These are phyloP conservation scores for Dysphania ambrosioides DNA, from an alignment of 148 eudicot species.

Conservation along the genomic window DNA sequence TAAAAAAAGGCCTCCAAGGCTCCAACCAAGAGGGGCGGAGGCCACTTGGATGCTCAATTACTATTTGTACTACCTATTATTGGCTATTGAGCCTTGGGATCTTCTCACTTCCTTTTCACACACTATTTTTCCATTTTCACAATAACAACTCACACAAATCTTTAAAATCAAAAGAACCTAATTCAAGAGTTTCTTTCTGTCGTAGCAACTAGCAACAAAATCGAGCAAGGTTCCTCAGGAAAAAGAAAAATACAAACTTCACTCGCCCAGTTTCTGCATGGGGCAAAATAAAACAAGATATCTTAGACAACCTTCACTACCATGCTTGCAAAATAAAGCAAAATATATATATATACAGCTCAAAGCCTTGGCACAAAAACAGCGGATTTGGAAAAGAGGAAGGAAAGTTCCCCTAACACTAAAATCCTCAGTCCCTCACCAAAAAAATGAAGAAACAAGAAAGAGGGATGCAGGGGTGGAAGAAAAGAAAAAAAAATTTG, in stretches of 20 bases:
- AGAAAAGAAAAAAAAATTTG: conserved; percentile 4
- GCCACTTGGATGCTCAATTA: no score
- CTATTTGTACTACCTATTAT: no score
- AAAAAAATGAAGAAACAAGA: not conserved
- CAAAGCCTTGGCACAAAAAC: conserved; percentile 22
- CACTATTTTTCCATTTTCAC: no score
- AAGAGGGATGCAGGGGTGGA: not conserved
- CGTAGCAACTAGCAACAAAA: not conserved
- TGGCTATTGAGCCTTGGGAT: no score
- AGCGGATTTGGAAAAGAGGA: not conserved
- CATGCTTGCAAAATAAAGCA: conserved; percentile 14
- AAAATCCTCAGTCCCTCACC: not conserved
- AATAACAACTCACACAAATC: no score
- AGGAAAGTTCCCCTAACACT: conserved; percentile 5
- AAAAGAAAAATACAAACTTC: not conserved
- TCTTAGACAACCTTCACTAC: conserved; percentile 13
- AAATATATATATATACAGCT: conserved; percentile 30
- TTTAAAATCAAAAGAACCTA: not conserved
- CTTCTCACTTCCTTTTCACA: no score
- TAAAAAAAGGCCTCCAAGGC: no score
- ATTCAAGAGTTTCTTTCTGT: not conserved
- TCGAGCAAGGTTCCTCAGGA: not conserved
- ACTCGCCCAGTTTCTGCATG: not conserved
- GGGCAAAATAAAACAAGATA: conserved; percentile 1
- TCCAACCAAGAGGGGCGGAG: no score